These are phyloP conservation scores for Suhomyces faveliae DNA, from an alignment of 805 yeast species.

Conservation along the genomic window DNA sequence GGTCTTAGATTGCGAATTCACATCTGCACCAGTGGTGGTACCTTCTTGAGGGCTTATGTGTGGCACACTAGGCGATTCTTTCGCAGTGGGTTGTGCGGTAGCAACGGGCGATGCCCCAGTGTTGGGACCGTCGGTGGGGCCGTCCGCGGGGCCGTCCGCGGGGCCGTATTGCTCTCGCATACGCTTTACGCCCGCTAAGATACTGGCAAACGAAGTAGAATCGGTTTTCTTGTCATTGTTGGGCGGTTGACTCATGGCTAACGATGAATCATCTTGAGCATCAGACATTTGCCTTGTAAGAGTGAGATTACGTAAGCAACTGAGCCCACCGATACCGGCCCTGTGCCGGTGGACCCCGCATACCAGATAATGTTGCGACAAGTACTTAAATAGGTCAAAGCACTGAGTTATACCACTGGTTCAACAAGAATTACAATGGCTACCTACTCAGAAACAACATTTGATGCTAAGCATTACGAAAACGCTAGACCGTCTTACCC, in stretches of 20 bases:
- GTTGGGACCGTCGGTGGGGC: conserved; percentile 7
- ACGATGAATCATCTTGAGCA: not conserved
- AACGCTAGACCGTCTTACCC: conserved; percentile 71
- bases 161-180: conserved; percentile 47
- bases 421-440: conserved; percentile 51
- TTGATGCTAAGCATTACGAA: conserved; percentile 53
- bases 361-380: too few relatives aligned
- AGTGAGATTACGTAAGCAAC: not conserved
- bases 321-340: not conserved
- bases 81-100: not conserved
- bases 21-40: not conserved
- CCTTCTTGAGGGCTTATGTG: not conserved
- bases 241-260: not conserved
- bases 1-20: not conserved
- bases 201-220: conserved; percentile 67
- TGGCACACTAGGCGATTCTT: not conserved
- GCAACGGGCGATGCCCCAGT: not conserved
- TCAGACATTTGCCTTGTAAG: not conserved
- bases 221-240: conserved; percentile 27
- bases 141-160: conserved; percentile 14
- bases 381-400: not conserved
- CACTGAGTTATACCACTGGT: not conserved
- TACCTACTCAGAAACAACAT: conserved; percentile 54
- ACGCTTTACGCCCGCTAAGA: conserved; percentile 65
- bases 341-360: not conserved